These are phyloP conservation scores for Bipolaris gigantea DNA, from an alignment of 2,329 filamentous ascomycete genomes.

Conservation along the genomic window DNA sequence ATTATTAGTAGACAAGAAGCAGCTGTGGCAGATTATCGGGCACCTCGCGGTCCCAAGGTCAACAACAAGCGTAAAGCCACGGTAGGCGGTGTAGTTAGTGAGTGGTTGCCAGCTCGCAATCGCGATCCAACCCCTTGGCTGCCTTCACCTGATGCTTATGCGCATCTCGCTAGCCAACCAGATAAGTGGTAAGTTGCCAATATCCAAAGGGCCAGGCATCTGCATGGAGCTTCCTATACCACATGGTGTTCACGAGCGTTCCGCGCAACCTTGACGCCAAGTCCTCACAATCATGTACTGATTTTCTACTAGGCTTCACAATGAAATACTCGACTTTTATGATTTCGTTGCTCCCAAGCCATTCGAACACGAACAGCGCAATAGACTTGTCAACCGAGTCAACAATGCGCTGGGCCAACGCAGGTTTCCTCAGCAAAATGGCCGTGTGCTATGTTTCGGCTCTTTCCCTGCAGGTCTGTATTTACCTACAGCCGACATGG, in stretches of 20 bases:
- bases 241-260: not conserved
- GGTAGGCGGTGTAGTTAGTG: constrained; percentile 45
- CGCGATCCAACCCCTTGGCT: constrained; percentile 56
- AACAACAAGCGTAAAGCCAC: constrained; percentile 69
- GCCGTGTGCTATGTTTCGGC: constrained; percentile 77
- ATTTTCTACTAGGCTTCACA: constrained; percentile 66
- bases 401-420: constrained; percentile 56
- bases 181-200: constrained; percentile 41
- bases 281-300: not conserved
- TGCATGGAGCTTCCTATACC: not conserved
- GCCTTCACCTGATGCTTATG: constrained; percentile 52
- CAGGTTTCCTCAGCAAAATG: constrained; percentile 41
- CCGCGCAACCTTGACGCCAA: not conserved
- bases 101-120: constrained; percentile 47
- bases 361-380: constrained; percentile 76
- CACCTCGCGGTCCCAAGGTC: constrained; percentile 11
- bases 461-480: constrained; percentile 85
- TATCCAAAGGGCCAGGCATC: not conserved
- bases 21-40: constrained; percentile 14
- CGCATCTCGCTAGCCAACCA: constrained; percentile 56
- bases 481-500: constrained; percentile 84
- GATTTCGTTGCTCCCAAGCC: constrained; percentile 75
- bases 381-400: constrained; percentile 71
- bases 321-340: constrained; percentile 88
- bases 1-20: constrained; percentile 11